Base-by-base conservation (phyloP, 495 filamentous ascomycete genomes). In the Annulohypoxylon moriforme region DNA sequence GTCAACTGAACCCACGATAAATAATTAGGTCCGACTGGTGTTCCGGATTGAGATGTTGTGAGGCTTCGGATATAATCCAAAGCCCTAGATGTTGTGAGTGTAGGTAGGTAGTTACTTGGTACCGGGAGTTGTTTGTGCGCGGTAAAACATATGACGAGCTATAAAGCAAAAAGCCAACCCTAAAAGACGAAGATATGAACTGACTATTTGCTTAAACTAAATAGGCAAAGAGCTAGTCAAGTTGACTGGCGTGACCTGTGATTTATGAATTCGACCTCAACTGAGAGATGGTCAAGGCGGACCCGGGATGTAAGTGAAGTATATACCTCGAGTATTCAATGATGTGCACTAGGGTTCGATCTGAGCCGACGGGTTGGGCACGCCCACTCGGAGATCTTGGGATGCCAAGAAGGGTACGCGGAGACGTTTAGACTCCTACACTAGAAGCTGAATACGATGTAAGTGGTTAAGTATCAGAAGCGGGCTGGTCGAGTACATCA, bases 311-410 rank as follows among this genome's bases (percentile, higher is more conserved):
- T 52, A 63, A 38, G 52, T 59, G 61, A 73, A 69, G 71, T 73
- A 73, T 69, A 73, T 73, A 73, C 52, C 66, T 66, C 47, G 60
- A 65, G 14, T 24, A 50, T 47, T 73, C 14, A 64, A 24, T 65
- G 71, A 73, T 73, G 66, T 47, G 71, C 71, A 50, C 71, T 67
- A 73, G 71, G 66, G 66, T 64, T 34, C 57, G 66, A 73, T 73
- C 71, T 73, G 66, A 73, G 71, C 71, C 71, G 66, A 63, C 66
- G 61, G 61, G 71, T 67, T 73, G 66, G 71, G 66, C 57, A 67
- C 47, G 61, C 65, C 71, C 58, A 60, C 64, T 72, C 61, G 61
- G 52, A 67, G 66, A 73, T 73, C 71, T 66, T 52, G 71, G 49
- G 34, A 65, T 53, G 71, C 71, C 71, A 73, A 73, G 71, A 62